Base-by-base conservation (phyloP, 2,329 filamentous ascomycete species). In the Aspergillus oerlinghausenensis region DNA sequence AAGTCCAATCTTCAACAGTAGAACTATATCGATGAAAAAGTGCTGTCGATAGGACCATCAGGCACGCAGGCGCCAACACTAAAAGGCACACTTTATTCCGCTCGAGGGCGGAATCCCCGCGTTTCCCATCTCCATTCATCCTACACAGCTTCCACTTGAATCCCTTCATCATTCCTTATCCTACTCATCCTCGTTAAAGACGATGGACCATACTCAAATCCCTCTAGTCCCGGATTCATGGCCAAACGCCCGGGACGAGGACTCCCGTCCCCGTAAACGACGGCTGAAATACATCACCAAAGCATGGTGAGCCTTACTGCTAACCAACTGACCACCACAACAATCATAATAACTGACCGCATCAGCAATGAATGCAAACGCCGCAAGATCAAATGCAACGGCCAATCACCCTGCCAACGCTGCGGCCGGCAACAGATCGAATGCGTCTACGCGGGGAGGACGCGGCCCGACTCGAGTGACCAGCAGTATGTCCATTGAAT, bases 351-450 rank as follows among this genome's bases (percentile, higher is more conserved):
- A 10, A 17, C 54, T 47, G 3, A 25, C 42, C 8, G 11, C 19
- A 1, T 38, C n/a, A 83, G 82, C 67, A 85, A 85, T 67, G 82
- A 85, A 65, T 85, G 84, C 73, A 85, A 85, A 70, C 75, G 84
- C 50, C 79, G 84, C 38, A 87, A 87, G 74, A 87, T 87, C 71
- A 86, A 86, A 63, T 86, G 84, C 72, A 86, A 86, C 70, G 84
- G 84, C 19, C 77, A 86, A 65, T 78, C 75, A 4, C 84, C 84
- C 2, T 87, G 84, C 62, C 81, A 84, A 66, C 77, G 84, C 59
- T 87, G 84, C 67, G 84, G 83, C 10, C 60, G 68, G 3, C 70
- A 71, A 48, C 60, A 54, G 14, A 60, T 72, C 28, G 60, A 84
- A 79, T 68, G 66, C 52, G 57, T 68, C 48, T 67, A 67, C 49